Conservation (phyloP, 495 filamentous ascomycete species). For the Immersiella caudata region DNA sequence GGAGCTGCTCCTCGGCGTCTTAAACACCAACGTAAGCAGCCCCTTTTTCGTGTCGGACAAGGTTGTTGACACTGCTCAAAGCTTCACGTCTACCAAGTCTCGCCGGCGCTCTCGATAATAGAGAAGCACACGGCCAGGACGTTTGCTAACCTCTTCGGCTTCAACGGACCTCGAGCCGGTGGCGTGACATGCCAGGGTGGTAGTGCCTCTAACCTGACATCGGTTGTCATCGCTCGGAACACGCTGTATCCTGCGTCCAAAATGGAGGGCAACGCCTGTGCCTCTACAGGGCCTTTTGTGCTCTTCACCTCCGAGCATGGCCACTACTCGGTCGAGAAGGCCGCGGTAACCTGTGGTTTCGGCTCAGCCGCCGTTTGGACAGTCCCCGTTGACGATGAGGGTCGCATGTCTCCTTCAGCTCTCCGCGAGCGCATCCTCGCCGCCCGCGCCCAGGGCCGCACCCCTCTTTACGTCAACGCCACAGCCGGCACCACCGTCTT, state of each 20-base stretch:
- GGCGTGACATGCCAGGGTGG: conserved; percentile 89
- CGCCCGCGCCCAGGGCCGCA: conserved; percentile 64
- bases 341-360: conserved; percentile 82
- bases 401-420: conserved; percentile 68
- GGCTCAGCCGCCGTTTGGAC: conserved; percentile 71
- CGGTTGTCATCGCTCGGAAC: conserved; percentile 88
- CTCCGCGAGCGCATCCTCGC: conserved; percentile 63
- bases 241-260: conserved; percentile 78
- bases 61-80: conserved; percentile 21
- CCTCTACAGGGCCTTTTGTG: conserved; percentile 61
- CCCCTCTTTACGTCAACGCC: conserved; percentile 93
- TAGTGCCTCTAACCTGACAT: conserved; percentile 80
- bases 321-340: conserved; percentile 95
- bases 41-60: not conserved
- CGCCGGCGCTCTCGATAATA: conserved; percentile 81
- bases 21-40: conserved; percentile 79
- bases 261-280: conserved; percentile 62
- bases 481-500: conserved; percentile 94
- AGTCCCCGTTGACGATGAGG: conserved; percentile 72
- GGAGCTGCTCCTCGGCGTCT: conserved; percentile 75
- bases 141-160: conserved; percentile 77
- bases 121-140: conserved; percentile 73
- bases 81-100: conserved; percentile 86
- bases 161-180: conserved; percentile 71
- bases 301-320: conserved; percentile 89